Conservation (phyloP, 2,329 filamentous ascomycete genomes). For the Penicillium paneum region DNA sequence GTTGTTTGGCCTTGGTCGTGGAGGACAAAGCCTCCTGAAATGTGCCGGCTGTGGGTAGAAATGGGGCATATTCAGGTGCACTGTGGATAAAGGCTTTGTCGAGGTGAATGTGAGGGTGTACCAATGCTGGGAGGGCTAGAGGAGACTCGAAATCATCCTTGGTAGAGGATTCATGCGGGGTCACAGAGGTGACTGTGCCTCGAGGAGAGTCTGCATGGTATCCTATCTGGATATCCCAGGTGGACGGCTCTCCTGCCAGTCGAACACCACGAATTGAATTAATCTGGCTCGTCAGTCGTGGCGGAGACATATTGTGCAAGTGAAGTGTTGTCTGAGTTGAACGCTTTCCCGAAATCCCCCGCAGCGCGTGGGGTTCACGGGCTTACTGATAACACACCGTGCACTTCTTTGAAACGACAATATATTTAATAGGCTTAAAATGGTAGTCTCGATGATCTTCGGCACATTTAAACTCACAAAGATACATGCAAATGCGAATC, state of each 20-base stretch:
- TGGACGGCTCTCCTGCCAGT: slow-evolving; percentile 27
- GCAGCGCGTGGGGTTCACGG: not conserved
- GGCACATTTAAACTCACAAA: not conserved
- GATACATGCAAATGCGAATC: not conserved
- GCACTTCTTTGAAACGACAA: not conserved
- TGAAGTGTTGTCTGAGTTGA: not conserved
- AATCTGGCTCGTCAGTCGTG: slow-evolving; percentile 12
- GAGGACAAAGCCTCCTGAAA: slow-evolving; percentile 64
- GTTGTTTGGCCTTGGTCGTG: slow-evolving; percentile 59
- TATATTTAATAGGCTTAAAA: not conserved
- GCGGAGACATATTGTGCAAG: slow-evolving; percentile 6
- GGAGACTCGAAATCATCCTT: slow-evolving; percentile 13
- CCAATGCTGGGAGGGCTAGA: slow-evolving; percentile 55
- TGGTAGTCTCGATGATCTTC: not conserved
- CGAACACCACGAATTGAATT: slow-evolving; percentile 27
- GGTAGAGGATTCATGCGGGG: slow-evolving; percentile 18
- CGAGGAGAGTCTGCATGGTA: slow-evolving; percentile 7
- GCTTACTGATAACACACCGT: not conserved
- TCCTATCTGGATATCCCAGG: slow-evolving; percentile 35
- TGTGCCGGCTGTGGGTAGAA: slow-evolving; percentile 57
- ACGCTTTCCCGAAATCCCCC: not conserved
- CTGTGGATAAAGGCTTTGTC: slow-evolving; percentile 51
- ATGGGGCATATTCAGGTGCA: slow-evolving; percentile 51
- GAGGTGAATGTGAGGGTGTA: slow-evolving; percentile 70
- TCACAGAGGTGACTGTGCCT: slow-evolving; percentile 28